Evolutionary conservation across 2,329 filamentous ascomycete species (phyloP).

Genomic region (Neophaeococcomyces aloes): DNA sequence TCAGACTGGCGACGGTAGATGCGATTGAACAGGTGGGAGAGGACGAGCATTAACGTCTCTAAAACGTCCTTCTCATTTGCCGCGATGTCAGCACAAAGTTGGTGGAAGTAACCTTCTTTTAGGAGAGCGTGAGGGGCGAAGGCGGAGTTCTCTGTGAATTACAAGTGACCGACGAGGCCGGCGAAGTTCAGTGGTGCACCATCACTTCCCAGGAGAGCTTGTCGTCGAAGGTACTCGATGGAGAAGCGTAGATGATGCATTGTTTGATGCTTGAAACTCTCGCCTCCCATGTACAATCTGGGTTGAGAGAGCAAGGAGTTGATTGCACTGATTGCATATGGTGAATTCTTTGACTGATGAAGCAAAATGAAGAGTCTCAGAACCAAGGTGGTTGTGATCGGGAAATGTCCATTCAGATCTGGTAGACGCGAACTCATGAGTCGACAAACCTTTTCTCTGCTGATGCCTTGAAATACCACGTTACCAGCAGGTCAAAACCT

Average conservation of each 20-base stretch:
- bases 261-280: slow-evolving; percentile 56
- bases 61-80: slow-evolving; percentile 41
- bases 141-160: slow-evolving; percentile 63
- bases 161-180: slow-evolving; percentile 58
- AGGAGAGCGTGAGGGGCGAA: slow-evolving; percentile 69
- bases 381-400: slow-evolving; percentile 62
- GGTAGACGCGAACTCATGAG: slow-evolving; percentile 64
- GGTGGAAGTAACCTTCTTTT: slow-evolving; percentile 58
- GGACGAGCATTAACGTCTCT: slow-evolving; percentile 54
- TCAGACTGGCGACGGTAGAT: slow-evolving; percentile 40
- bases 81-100: slow-evolving; percentile 50
- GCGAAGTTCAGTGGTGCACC: slow-evolving; percentile 64
- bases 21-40: slow-evolving; percentile 62
- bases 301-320: slow-evolving; percentile 60
- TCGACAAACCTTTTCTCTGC: slow-evolving; percentile 50
- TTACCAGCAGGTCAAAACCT: slow-evolving; percentile 71
- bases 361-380: slow-evolving; percentile 58
- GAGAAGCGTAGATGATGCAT: slow-evolving; percentile 70
- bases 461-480: slow-evolving; percentile 63
- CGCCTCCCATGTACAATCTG: slow-evolving; percentile 59
- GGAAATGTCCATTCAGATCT: slow-evolving; percentile 66
- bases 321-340: slow-evolving; percentile 52
- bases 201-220: slow-evolving; percentile 50
- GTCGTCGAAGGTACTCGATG: slow-evolving; percentile 64
- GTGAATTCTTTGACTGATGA: slow-evolving; percentile 52